Percentiles rank a stretch among this genome's conserved stretches.
phyloP scores from a whole-genome alignment of 108 stramenopile genomes.

The Asterionellopsis glacialis region DNA sequence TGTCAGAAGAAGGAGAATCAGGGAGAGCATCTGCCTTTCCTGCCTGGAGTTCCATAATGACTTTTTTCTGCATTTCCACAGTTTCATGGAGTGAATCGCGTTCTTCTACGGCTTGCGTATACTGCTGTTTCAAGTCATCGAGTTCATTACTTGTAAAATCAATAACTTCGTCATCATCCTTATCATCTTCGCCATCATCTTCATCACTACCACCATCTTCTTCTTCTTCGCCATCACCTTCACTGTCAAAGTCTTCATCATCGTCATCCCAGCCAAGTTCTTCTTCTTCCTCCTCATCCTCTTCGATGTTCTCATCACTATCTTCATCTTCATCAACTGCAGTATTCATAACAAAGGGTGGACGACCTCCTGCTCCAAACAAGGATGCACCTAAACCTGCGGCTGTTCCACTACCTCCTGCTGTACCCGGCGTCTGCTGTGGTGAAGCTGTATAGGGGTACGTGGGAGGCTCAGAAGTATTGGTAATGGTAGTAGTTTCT shows the following conservation, averaged over 20 bases:
- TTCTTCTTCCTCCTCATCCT: conserved; percentile 35
- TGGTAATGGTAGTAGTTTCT: not conserved
- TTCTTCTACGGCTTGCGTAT: conserved; percentile 37
- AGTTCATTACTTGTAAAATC: conserved; percentile 33
- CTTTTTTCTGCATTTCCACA: conserved; percentile 45
- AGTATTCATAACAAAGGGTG: conserved; percentile 75
- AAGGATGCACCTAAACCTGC: conserved; percentile 18
- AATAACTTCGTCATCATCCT: conserved; percentile 11
- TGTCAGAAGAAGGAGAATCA: not conserved
- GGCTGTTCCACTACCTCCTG: conserved; percentile 6
- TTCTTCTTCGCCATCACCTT: conserved; percentile 20
- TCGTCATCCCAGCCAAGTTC: conserved; percentile 35
- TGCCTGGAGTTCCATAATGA: conserved; percentile 24
- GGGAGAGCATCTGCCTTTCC: conserved; percentile 1
- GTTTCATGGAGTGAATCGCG: conserved; percentile 46
- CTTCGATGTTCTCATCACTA: conserved; percentile 14
- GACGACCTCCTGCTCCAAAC: conserved; percentile 27
- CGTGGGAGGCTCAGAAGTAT: not conserved
- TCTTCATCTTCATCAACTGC: conserved; percentile 45
- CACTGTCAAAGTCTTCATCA: conserved; percentile 17
- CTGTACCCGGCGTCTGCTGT: not conserved
- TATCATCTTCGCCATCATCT: conserved; percentile 3
- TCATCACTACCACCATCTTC: conserved; percentile 19
- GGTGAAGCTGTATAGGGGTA: too few relatives aligned
- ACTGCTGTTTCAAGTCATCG: conserved; percentile 31